Percentiles rank a stretch among this genome's conserved stretches.
phyloP scores from a whole-genome alignment of 495 filamentous ascomycete species.

The Hypoxylon crocopeplum region DNA sequence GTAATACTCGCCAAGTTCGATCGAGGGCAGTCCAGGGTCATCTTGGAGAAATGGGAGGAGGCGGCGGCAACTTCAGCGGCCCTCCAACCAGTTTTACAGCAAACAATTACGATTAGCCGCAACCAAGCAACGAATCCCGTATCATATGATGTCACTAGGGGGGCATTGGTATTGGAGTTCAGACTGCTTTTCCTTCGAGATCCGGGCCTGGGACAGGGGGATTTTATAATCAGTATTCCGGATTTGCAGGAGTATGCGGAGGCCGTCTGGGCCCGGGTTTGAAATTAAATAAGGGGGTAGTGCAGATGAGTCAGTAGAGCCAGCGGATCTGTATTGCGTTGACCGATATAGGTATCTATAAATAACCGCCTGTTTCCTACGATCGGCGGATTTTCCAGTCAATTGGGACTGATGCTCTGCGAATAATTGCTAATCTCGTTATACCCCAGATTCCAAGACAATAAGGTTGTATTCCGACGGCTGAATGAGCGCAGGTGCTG shows the following conservation, averaged over 20 bases:
- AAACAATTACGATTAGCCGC: constrained; percentile 18
- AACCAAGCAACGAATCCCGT: constrained; percentile 15
- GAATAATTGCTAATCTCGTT: neutral
- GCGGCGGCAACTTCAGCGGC: neutral
- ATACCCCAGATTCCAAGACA: constrained; percentile 1
- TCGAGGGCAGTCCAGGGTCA: constrained; percentile 8
- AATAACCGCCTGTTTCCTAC: too few relatives aligned
- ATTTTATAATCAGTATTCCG: constrained; percentile 21
- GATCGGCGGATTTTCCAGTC: too few relatives aligned
- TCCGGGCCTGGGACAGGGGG: constrained; percentile 21
- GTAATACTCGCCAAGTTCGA: constrained; percentile 37
- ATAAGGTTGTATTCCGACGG: neutral
- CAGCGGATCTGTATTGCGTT: too few relatives aligned
- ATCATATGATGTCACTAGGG: constrained; percentile 32
- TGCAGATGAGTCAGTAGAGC: too few relatives aligned
- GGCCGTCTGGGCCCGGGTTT: too few relatives aligned
- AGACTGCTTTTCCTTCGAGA: constrained; percentile 30
- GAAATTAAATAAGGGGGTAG: too few relatives aligned
- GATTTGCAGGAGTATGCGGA: constrained; percentile 19
- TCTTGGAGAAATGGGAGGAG: constrained; percentile 38
- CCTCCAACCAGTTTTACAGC: constrained; percentile 5
- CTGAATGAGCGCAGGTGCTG: too few relatives aligned
- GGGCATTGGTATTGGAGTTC: constrained; percentile 31
- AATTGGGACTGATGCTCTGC: too few relatives aligned
- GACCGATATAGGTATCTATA: too few relatives aligned